Base-by-base conservation (phyloP, 225 moss, liverwort and hornwort species). In the Polytrichum formosum region DNA sequence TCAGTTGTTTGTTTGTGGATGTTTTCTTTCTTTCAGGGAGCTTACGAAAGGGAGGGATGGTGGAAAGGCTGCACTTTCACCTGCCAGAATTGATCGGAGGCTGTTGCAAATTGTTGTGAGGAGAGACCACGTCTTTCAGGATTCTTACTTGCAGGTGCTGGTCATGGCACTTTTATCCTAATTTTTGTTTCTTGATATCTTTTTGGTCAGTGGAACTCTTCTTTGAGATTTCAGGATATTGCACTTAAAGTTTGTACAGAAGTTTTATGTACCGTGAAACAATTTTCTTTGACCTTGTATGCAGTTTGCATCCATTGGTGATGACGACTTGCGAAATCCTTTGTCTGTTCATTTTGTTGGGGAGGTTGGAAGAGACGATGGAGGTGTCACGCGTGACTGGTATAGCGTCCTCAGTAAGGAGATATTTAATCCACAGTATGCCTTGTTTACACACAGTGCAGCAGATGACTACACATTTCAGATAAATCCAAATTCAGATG, bases 381-480 rank as follows among this genome's bases (percentile, higher is more conserved):
- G 97, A 68, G 97, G 97, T 70, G 94, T 98, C 35, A 98, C 97
- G 58, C 89, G 97, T 26, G 97, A 98, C 83, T 98, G 97, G 97
- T 98, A 94, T 74, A 92, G 94, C 76, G 97, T 94, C 71, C 91
- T 98, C 17, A 91, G 94, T 75, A 94, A 92, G 78, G 97, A 98
- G 69, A 94, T 98, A 65, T 98, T 98, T 61, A 98, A 98, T 71
- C 97, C 97, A 46, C 94, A 94, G 62, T 98, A 98, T 75, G 97
- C 90, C 23, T 77, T 98, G 19, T 98, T 98, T 78, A 98, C 97
- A 25, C 92, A 82, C 55, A 98, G 97, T 87, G 94, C 97, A 37
- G 92, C 94, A 60, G 97, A 98, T 80, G 97, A 98, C 60, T 98
- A 98, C 69, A 98, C 97, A 18, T 98, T 94, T 69, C 97, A 98